A percentile compares a stretch with the other conserved stretches of the same genome.
These are phyloP conservation scores for Thymus quinquecostatus DNA, from an alignment of 257 asterid genomes.

Conservation along the genomic window DNA sequence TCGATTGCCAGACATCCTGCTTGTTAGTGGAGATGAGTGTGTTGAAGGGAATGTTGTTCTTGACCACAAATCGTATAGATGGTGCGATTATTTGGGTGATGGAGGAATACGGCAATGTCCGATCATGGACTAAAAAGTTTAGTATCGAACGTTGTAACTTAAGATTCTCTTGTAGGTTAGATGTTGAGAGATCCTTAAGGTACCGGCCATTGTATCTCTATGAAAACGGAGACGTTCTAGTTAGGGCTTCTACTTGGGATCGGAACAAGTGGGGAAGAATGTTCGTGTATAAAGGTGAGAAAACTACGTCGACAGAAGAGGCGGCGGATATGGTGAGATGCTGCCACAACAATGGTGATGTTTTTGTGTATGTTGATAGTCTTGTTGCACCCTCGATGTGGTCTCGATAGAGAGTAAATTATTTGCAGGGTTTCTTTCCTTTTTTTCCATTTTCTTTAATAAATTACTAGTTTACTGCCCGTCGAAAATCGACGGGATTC, in stretches of 20 bases:
- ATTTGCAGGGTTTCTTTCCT: too few relatives aligned
- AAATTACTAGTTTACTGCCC: too few relatives aligned
- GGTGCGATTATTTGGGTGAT: neutral
- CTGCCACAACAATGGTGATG: neutral
- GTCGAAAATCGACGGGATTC: too few relatives aligned
- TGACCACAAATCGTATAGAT: neutral
- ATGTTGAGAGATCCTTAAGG: too few relatives aligned
- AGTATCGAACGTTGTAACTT: too few relatives aligned
- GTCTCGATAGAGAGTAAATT: too few relatives aligned
- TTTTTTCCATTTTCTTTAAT: too few relatives aligned
- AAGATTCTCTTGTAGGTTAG: too few relatives aligned
- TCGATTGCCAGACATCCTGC: neutral
- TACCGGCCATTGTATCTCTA: neutral
- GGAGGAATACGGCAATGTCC: neutral
- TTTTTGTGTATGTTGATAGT: neutral
- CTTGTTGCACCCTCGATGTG: neutral
- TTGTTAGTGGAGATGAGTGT: neutral
- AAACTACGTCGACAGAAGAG: neutral
- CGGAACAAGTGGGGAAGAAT: too few relatives aligned
- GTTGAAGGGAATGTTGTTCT: neutral
- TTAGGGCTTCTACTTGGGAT: too few relatives aligned
- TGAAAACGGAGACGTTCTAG: neutral
- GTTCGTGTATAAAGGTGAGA: neutral
- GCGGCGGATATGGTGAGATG: too few relatives aligned
- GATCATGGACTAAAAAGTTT: neutral